Evolutionary conservation across 2,329 filamentous ascomycete genomes (phyloP), one percentile per base, ranked within the genome.

Genomic region (Plenodomus tracheiphilus): DNA sequence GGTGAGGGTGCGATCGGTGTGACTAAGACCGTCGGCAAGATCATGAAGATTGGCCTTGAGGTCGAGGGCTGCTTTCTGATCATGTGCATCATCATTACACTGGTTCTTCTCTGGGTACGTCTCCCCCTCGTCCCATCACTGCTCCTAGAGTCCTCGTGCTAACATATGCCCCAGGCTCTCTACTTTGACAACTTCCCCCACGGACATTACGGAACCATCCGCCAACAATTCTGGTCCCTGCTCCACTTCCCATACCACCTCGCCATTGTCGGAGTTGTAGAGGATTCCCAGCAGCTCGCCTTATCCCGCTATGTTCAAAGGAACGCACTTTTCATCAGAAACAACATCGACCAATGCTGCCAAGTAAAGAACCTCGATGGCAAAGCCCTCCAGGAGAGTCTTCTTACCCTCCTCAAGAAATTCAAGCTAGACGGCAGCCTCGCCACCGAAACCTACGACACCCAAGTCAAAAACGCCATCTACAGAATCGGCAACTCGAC

Each of bases 1-100:
- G 85, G 85, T 13, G 85, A 87, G 60, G 84, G 84, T 42, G 81
- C 85, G 15, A 84, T 86, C 34, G 79, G 81, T n/a, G 73, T 86
- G 21, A 80, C 79, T 19, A 78, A 79, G 62, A 79, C 78, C 30
- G 81, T 86, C 16, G 60, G 62, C 4, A 61, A 62, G 32, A 56
- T 72, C 43, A 71, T 73, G 70, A 72, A 73, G 46, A 58, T 56
- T 28, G 69, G 69, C 2, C 48, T 72, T 7, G 64, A 72, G 38
- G 55, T 62, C 8, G 68, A 72, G 34, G 66, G 68, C 8, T 70
- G 66, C 41, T 65, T 70, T 34, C 47, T 68, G 10, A 62, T 72
- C 22, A 68, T 72, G 62, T 71, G 68, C 47, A 70, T 72, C 45
- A 70, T 73, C 21, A 44, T 64, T 13, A 53, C 70, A 30, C 48